Base-by-base conservation (phyloP, 2,329 filamentous ascomycete species). In the Byssochlamys sp. region DNA sequence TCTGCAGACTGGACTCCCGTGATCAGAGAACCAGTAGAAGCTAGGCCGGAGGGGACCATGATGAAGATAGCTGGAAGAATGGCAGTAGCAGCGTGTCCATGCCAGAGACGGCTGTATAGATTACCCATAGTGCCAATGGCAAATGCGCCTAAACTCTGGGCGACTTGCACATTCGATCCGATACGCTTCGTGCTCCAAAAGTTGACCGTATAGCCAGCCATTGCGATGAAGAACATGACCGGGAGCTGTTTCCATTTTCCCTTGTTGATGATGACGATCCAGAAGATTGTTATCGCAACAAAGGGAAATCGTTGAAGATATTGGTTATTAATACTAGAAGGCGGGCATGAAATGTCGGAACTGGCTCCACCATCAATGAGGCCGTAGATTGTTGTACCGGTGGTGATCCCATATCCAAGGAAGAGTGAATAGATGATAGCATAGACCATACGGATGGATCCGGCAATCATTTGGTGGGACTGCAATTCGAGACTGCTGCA, bases 1-100 rank as follows among this genome's bases (percentile, higher is more conserved):
- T 84, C 75, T 2, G 82, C 81, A 19, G 76, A 79, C 10, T 76
- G 75, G 53, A 84, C 73, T 11, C 82, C 82, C 0, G 77, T 73
- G 4, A 84, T 75, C 24, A 85, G 68, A 25, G 75, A 79, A 1
- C 82, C 82, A 54, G 75, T 76, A 0, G 82, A 80, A 3, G 81
- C 80, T 14, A 85, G 69, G 1, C 82, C 82, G 1, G 77, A 81
- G 0, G 82, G 82, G 1, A 85, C 82, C 60, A 84, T 81, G 1
- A 84, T 80, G 62, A 94, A 95, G 63, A 96, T 94, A 10, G 87
- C 90, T 0, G 91, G 90, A 9, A 95, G 77, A 79, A 95, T 89
- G 2, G 88, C 87, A 0, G 89, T 89, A 0, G 90, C 90, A 0
- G 91, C 90, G 2, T 95, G 81, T 1, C 87, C 88, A 68, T 91